A percentile compares a stretch with the other conserved stretches of the same genome.
phyloP scores from a whole-genome alignment of 148 eudicot species.

The Oxyria digyna region DNA sequence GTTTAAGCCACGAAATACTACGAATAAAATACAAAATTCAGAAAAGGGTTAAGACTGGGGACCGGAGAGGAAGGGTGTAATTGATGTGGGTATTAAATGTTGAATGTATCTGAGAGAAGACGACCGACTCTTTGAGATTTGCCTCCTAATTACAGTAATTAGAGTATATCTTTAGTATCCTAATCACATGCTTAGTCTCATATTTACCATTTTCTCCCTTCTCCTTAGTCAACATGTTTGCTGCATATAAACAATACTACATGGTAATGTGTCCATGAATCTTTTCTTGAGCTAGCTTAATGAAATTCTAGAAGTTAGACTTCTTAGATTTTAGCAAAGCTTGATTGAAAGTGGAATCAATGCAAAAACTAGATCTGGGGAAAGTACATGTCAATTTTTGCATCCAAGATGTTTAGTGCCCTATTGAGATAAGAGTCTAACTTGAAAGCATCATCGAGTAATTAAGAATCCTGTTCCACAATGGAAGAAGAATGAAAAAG shows the following conservation, averaged over 20 bases:
- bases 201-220: not conserved
- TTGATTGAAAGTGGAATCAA: not conserved
- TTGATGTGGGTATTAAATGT: slow-evolving; percentile 9
- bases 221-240: not conserved
- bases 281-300: slow-evolving; percentile 1
- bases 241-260: not conserved
- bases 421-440: not conserved
- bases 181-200: slow-evolving; percentile 4
- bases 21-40: not conserved
- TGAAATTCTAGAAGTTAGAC: not conserved
- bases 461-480: not conserved
- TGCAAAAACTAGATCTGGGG: not conserved
- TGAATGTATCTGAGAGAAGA: not conserved
- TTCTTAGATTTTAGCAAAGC: slow-evolving; percentile 4
- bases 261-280: not conserved
- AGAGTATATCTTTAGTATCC: not conserved
- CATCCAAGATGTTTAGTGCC: not conserved
- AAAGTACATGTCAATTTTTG: slow-evolving; percentile 2
- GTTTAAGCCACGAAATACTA: not conserved
- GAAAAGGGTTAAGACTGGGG: not conserved
- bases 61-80: slow-evolving; percentile 3
- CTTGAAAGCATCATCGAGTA: slow-evolving; percentile 2
- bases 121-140: slow-evolving; percentile 7
- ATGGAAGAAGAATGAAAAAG: not conserved
- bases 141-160: not conserved